A percentile compares a stretch with the other conserved stretches of the same genome.
phyloP scores from a whole-genome alignment of 192 early-diverging fungal genomes.

The Ambispora gerdemannii region DNA sequence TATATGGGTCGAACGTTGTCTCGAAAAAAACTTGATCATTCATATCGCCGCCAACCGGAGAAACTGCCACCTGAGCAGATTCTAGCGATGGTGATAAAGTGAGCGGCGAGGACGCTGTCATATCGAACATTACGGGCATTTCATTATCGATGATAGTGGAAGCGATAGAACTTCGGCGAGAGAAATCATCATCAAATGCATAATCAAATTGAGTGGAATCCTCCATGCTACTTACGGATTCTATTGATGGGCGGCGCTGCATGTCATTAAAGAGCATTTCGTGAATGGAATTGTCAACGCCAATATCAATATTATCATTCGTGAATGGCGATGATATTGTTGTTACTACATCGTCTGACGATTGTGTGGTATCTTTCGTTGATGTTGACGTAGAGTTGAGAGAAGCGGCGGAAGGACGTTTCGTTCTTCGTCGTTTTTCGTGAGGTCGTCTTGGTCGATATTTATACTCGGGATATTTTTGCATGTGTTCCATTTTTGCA shows the following conservation, averaged over 20 bases:
- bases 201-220: neutral
- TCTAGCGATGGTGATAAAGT: neutral
- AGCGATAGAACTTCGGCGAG: neutral
- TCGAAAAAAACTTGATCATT: neutral
- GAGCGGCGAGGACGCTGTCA: neutral
- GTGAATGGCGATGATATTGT: neutral
- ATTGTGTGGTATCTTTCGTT: neutral
- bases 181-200: neutral
- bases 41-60: neutral
- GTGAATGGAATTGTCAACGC: neutral
- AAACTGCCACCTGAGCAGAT: neutral
- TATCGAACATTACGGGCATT: neutral
- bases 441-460: slow-evolving; percentile 30
- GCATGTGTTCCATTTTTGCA: slow-evolving; percentile 31
- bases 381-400: neutral
- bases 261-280: no score
- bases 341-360: neutral
- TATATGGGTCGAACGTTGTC: neutral
- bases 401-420: neutral
- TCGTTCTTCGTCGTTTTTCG: slow-evolving; percentile 28
- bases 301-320: neutral
- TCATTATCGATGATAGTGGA: neutral
- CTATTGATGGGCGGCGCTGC: neutral
- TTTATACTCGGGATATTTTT: slow-evolving; percentile 37
- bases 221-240: neutral